Evolutionary conservation across 192 early-diverging fungal species (phyloP).

Genomic region (Chytriomyces hyalinus): DNA sequence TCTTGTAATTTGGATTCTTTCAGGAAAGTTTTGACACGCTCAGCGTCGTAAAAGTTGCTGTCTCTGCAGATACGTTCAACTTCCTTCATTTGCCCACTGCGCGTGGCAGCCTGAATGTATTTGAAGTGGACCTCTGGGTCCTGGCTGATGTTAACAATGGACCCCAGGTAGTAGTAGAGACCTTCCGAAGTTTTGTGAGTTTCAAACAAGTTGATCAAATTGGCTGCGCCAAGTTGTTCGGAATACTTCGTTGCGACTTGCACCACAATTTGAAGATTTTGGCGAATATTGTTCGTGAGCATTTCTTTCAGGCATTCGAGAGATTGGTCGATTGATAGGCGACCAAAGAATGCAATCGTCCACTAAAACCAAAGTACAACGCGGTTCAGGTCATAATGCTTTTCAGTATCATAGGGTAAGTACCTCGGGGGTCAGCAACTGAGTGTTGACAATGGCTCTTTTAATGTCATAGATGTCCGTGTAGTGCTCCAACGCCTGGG

Average conservation of each 20-base stretch:
- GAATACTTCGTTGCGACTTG: slow-evolving; percentile 97
- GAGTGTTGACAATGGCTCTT: slow-evolving; percentile 89
- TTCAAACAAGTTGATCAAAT: slow-evolving; percentile 93
- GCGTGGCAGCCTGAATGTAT: slow-evolving; percentile 96
- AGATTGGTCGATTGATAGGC: slow-evolving; percentile 95
- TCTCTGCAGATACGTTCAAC: slow-evolving; percentile 97
- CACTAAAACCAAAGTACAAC: slow-evolving; percentile 51
- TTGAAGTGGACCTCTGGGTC: slow-evolving; percentile 97
- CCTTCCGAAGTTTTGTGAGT: slow-evolving; percentile 89
- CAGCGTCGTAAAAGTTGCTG: slow-evolving; percentile 94
- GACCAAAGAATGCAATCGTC: slow-evolving; percentile 95
- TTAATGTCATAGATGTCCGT: slow-evolving; percentile 96
- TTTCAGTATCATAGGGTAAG: background rate
- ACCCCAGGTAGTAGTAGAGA: slow-evolving; percentile 95
- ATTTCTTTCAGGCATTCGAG: slow-evolving; percentile 93
- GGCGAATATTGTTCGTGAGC: slow-evolving; percentile 87
- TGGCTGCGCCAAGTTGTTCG: slow-evolving; percentile 86
- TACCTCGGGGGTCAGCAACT: slow-evolving; percentile 77
- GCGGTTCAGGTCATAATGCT: slow-evolving; percentile 2
- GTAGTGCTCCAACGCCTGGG: slow-evolving; percentile 90
- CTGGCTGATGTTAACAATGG: slow-evolving; percentile 93
- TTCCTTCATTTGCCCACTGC: slow-evolving; percentile 93
- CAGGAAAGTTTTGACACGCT: slow-evolving; percentile 98
- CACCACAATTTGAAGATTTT: slow-evolving; percentile 94
- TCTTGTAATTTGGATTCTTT: slow-evolving; percentile 96